Evolutionary conservation across 2,329 filamentous ascomycete species (phyloP).

Genomic region (Orbilia blumenaviensis): DNA sequence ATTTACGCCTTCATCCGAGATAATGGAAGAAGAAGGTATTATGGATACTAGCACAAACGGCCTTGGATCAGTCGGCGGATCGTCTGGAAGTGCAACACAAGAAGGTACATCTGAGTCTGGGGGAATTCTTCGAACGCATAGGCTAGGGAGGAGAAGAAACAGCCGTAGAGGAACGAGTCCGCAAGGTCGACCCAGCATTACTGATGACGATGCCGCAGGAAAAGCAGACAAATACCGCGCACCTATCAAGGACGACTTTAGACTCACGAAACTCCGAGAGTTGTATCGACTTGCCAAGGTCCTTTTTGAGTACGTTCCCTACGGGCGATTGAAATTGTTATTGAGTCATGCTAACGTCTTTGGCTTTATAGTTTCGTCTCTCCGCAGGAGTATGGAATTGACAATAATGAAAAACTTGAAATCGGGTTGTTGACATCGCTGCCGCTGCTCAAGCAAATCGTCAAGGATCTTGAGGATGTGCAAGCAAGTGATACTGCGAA

Average conservation of each 20-base stretch:
- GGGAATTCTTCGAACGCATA: slow-evolving; percentile 53
- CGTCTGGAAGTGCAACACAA: not conserved
- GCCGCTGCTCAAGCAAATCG: slow-evolving; percentile 93
- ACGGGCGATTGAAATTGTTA: not conserved
- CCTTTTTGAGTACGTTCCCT: slow-evolving; percentile 73
- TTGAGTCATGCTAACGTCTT: not conserved
- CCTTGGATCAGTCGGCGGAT: slow-evolving; percentile 35
- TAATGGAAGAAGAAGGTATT: slow-evolving; percentile 74
- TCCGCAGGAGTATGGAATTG: slow-evolving; percentile 97
- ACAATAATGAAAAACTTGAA: slow-evolving; percentile 95
- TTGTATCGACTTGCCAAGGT: slow-evolving; percentile 94
- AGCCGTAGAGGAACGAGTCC: slow-evolving; percentile 43
- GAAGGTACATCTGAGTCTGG: slow-evolving; percentile 15
- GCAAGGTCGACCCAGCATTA: slow-evolving; percentile 24
- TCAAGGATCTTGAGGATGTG: slow-evolving; percentile 94
- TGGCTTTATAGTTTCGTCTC: slow-evolving; percentile 76
- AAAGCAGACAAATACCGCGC: slow-evolving; percentile 57
- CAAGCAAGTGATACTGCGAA: slow-evolving; percentile 94
- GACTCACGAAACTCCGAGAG: slow-evolving; percentile 87
- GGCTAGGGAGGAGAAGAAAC: slow-evolving; percentile 48
- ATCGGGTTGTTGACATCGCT: slow-evolving; percentile 94
- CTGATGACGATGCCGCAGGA: slow-evolving; percentile 35
- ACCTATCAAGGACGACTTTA: slow-evolving; percentile 81
- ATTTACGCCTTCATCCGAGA: slow-evolving; percentile 83
- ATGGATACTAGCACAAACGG: slow-evolving; percentile 16